A percentile compares a stretch with the other conserved stretches of the same genome.
Evolutionary conservation across 148 eudicot genomes (phyloP).

Genomic region (Rheum nobile): DNA sequence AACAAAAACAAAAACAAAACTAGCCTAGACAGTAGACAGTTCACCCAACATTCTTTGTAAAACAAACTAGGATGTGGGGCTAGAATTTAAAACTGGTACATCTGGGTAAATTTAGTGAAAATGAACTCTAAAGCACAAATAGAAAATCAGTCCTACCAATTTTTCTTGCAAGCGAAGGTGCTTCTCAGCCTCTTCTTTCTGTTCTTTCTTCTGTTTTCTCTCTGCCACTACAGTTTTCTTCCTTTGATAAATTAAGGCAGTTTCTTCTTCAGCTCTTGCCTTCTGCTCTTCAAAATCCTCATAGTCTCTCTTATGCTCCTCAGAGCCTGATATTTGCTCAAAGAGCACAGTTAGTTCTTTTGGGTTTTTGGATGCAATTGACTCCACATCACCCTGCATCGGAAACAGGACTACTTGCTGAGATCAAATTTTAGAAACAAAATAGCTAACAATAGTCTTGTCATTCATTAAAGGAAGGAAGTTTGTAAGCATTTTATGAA

Average conservation of each 20-base stretch:
- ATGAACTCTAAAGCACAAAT: not conserved
- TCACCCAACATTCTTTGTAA: not conserved
- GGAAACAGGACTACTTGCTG: not conserved
- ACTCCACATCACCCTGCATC: conserved; percentile 90
- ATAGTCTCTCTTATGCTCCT: conserved; percentile 74
- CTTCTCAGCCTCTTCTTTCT: conserved; percentile 95
- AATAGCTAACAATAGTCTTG: not conserved
- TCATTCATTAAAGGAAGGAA: not conserved
- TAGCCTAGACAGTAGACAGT: not conserved
- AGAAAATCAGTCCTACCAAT: conserved; percentile 34
- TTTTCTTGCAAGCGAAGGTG: conserved; percentile 84
- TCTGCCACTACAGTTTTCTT: conserved; percentile 79
- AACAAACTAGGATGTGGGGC: not conserved
- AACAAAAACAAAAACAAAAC: not conserved
- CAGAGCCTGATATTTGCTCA: conserved; percentile 97
- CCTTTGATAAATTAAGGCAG: conserved; percentile 72
- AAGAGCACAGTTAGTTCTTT: conserved; percentile 83
- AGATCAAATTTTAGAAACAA: not conserved
- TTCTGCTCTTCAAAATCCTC: conserved; percentile 81
- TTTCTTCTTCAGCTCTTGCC: conserved; percentile 77
- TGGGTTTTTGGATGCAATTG: conserved; percentile 93
- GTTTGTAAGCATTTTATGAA: not conserved
- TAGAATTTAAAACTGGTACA: not conserved
- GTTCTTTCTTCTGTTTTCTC: conserved; percentile 91
- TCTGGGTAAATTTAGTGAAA: not conserved